These are phyloP conservation scores for Puccinia horiana DNA, from an alignment of 1,284 basidiomycete species.

Conservation along the genomic window DNA sequence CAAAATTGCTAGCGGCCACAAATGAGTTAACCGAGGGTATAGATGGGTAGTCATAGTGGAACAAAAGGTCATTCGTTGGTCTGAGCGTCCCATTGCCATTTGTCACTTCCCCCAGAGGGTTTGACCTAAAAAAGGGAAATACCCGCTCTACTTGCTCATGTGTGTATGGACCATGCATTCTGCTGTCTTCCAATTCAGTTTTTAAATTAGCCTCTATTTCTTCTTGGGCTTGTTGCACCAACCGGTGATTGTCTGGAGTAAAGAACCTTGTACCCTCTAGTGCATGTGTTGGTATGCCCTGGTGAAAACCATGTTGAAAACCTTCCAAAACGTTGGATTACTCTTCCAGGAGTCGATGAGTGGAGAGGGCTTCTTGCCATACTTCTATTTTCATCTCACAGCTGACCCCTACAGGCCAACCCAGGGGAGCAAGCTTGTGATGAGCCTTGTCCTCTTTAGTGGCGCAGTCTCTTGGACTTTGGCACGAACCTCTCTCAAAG, in stretches of 20 bases:
- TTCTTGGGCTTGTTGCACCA: background rate
- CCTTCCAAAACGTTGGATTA: background rate
- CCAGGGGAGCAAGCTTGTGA: no score
- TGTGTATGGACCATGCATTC: background rate
- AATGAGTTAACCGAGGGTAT: background rate
- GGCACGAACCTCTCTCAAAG: no score
- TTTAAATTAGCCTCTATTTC: background rate
- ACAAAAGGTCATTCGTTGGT: background rate
- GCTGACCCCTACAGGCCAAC: background rate
- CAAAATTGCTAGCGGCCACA: background rate
- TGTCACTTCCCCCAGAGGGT: background rate
- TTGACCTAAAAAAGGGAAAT: constrained; percentile 1
- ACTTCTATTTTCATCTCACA: background rate
- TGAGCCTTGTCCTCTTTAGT: no score
- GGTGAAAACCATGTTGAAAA: background rate
- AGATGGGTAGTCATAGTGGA: background rate
- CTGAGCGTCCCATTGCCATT: constrained; percentile 9
- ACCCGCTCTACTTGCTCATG: background rate
- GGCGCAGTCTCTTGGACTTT: no score
- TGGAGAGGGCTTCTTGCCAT: background rate
- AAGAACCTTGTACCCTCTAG: background rate
- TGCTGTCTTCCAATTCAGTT: background rate
- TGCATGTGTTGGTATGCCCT: background rate
- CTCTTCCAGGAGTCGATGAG: background rate
- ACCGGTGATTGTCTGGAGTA: background rate